Base-by-base conservation (phyloP, 495 filamentous ascomycete species). In the Hypoxylon fragiforme region DNA sequence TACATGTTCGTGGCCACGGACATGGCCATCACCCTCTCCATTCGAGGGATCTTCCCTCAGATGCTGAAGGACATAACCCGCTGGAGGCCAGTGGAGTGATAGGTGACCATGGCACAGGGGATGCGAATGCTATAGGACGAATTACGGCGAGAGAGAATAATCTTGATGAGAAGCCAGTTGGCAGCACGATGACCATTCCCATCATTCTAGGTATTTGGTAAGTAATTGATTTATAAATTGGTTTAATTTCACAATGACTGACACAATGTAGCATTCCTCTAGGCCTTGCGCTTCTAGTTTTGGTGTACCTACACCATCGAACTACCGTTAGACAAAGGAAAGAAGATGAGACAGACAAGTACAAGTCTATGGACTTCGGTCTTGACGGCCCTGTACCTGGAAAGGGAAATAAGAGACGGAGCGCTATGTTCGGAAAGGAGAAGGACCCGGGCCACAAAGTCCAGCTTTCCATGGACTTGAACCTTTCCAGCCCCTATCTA, bases 361-460 rank as follows among this genome's bases (percentile, higher is more conserved):
- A 95, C 69, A 95, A 87, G 64, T 96, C 90, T 1, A 81, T 97
- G 65, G 94, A 98, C 68, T 98, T 97, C 67, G 94, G 94, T 21
- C 71, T 96, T 68, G 89, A 81, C 8, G 77, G 76, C 3, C 57
- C 47, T 16, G 32, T 60, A n/a, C 13, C 28, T 56, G 68, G 53
- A 18, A 71, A 73, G 36, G 55, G 62, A 7, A 63, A 48, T 34
- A 76, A 79, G 47, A 78, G 76, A 53, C 76, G 67, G 60, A 76
- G 69, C 20, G 50, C 58, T 0, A 64, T 75, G n/a, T 66, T 77
- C 40, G 70, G 72, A 28, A 75, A 78, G 52, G 73, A 78, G 50
- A 81, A 81, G 57, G 77, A 82, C 38, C 43, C 43, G 4, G 50
- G 64, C 2, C 81, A 78, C 40, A 83, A 83, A 48, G 67, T 76